Evolutionary conservation across 2,329 filamentous ascomycete genomes (phyloP), one percentile per base, ranked within the genome.

Genomic region (Pyricularia grisea): DNA sequence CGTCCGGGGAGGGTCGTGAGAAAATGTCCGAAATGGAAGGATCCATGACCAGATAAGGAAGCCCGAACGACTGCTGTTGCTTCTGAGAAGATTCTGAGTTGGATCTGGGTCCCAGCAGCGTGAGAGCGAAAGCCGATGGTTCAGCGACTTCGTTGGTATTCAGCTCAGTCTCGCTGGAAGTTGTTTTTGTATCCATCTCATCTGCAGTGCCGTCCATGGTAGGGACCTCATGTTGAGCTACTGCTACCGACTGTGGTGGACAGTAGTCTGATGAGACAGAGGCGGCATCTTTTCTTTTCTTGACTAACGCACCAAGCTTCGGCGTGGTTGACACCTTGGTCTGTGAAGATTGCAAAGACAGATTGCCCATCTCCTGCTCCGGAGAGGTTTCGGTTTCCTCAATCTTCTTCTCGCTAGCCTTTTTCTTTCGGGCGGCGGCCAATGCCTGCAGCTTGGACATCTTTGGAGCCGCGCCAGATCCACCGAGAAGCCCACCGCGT

Each of bases 391-490:
- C 30, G 12, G 71, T 64, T 76, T 72, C 74, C 79, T 71, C 31
- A 12, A 70, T 73, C 55, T 77, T 81, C 73, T 86, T 88, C 58
- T 90, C 88, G 33, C 88, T 89, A 17, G 88, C 89, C 78, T 93
- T 97, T 79, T 92, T 94, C 77, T 93, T 94, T 31, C 93, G 86
- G 68, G 92, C 91, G 42, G 93, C 93, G 67, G 94, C 94, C 61
- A 99, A 82, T 66, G 93, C 93, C 74, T 97, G 94, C 65, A 99
- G 83, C 75, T 99, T 99, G 5, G 94, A 97, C 78, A 92, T 85
- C 75, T 94, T 95, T 3, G 87, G 84, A n/a, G 81, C 75, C 14
- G 80, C 80, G 66, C 87, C 85, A 1, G 88, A 85, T 42, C 95
- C 96, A 33, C 95, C 96, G 2, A 97, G 79, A 0, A 99, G 82